A percentile compares a stretch with the other conserved stretches of the same genome.
Conservation (phyloP, 306 rosid species). For the Carpinus viminea region DNA sequence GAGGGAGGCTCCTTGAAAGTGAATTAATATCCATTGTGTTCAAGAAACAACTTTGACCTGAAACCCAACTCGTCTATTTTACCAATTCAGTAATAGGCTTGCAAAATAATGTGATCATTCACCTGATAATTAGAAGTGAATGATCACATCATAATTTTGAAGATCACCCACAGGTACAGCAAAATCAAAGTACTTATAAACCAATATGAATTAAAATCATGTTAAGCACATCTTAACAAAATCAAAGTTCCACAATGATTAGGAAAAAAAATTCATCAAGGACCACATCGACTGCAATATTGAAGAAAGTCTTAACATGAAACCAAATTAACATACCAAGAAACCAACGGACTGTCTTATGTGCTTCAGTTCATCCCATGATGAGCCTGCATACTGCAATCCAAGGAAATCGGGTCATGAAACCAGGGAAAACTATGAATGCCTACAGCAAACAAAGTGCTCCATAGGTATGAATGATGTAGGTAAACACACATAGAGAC, state of each 20-base stretch:
- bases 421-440: neutral
- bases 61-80: neutral
- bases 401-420: slow-evolving; percentile 13
- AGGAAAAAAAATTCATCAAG: slow-evolving; percentile 11
- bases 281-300: neutral
- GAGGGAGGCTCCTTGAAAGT: neutral
- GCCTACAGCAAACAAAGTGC: neutral
- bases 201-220: too few species aligned
- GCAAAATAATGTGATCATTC: too few species aligned
- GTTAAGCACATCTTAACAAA: too few species aligned
- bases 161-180: slow-evolving; percentile 14
- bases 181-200: too few species aligned
- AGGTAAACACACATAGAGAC: slow-evolving; percentile 2
- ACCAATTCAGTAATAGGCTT: neutral
- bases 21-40: neutral
- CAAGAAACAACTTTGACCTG: neutral
- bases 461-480: neutral
- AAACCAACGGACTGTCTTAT: slow-evolving; percentile 98
- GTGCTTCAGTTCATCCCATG: slow-evolving; percentile 99
- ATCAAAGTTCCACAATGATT: slow-evolving; percentile 15
- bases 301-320: slow-evolving; percentile 14
- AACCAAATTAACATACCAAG: slow-evolving; percentile 60
- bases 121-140: neutral
- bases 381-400: slow-evolving; percentile 91
- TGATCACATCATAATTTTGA: slow-evolving; percentile 4